Base-by-base conservation (phyloP, 768 basidiomycete genomes). In the Hirschioporus abietinus region DNA sequence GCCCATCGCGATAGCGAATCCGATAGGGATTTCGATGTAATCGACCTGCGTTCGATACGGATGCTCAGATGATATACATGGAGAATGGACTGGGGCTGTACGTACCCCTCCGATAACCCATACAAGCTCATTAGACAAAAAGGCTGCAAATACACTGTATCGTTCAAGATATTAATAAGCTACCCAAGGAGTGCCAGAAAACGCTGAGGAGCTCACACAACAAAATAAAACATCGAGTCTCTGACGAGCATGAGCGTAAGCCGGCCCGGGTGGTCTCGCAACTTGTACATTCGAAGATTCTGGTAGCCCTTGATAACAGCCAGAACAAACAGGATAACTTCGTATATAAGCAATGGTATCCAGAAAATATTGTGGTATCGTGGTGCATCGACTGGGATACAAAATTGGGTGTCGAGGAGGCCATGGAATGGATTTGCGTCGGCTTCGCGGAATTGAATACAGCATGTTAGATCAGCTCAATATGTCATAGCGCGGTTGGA, bases 261-360 rank as follows among this genome's bases (percentile, higher is more conserved):
- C 87, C 78, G 20, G 88, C 76, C 63, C 64, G 25, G 20, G 65
- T 35, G 25, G 34, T 58, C 18, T 23, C n/a, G 18, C 52, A 35
- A 25, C 4, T n/a, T 62, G 25, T 26, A 20, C 4, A 20, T 34
- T 8, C 18, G 15, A 9, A 81, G 80, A 5, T 80, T 80, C 66
- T 81, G 79, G 68, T 83, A 79, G 0, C 84, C 86, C 63, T 81
- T 80, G 65, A 78, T 74, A n/a, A 87, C 69, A 4, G 86, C 85
- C 57, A 88, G 72, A 4, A 69, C 70, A 67, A 86, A 87, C 0
- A 88, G 77, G 1, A 87, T 70, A 65, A 74, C 79, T 70, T 89
- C 87, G 52, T 83, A 86, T 4, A 77, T 71, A 18, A 89, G 76
- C 70, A 86, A 78, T 1, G 87, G 87, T 58, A 88, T 81, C 87